Evolutionary conservation across 352 stramenopile species (phyloP), one percentile per base, ranked within the genome.

Genomic region (Plasmopara muralis): DNA sequence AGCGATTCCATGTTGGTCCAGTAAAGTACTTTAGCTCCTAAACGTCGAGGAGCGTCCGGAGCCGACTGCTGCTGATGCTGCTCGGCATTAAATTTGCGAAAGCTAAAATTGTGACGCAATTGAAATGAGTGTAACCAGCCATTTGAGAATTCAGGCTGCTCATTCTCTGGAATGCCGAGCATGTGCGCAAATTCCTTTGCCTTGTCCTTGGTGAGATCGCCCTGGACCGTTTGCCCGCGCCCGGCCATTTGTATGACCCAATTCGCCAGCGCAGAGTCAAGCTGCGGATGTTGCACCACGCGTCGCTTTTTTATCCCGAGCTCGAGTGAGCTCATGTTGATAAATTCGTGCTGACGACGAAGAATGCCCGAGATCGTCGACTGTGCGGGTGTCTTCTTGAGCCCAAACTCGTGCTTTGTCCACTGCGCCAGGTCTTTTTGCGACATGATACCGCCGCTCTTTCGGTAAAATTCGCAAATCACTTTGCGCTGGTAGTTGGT

Each of bases 191-290:
- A 89, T 41, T 90, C 72, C 54, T 88, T 88, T 53, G 77, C 82
- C 47, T 93, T 93, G 50, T 93, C 79, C 55, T 93, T 93, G 29
- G 81, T 93, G 39, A 84, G 74, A 55, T 93, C 82, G 35, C 82
- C 82, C 49, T 89, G 80, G 9, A 93, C 77, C 8, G 77, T 86
- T 48, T 88, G 80, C 25, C 81, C 81, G 6, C 81, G 71, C 38
- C 87, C 76, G 18, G 79, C 77, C 58, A 77, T 88, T 63, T 93
- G 79, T 49, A 93, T 88, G 63, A 93, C 79, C 82, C 82, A 93
- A 62, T 93, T 93, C 38, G 82, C 82, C 16, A 93, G 53, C 35
- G 79, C 79, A 47, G 81, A 79, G 54, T 93, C 82, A 9, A 93
- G 68, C 39, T 84, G 68, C 49, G 80, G 80, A 53, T 89, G 79